A percentile compares a stretch with the other conserved stretches of the same genome.
phyloP scores from a whole-genome alignment of 1,139 yeast species.

The Taphrina confusa region DNA sequence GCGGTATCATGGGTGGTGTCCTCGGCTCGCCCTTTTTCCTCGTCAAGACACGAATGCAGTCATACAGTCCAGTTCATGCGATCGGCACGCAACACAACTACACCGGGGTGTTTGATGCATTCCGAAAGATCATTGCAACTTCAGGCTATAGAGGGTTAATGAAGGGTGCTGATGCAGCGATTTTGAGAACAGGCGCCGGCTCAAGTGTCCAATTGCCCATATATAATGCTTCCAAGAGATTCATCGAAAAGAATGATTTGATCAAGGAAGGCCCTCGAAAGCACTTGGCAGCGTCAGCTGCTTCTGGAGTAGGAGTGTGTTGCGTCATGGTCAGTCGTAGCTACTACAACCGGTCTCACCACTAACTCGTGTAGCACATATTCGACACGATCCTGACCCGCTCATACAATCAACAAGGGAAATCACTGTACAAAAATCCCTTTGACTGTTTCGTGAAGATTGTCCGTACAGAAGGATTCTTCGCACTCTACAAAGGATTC shows the following conservation, averaged over 20 bases:
- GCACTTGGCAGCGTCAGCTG: slow-evolving; percentile 73
- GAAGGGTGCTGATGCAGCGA: slow-evolving; percentile 93
- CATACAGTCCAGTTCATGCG: slow-evolving; percentile 65
- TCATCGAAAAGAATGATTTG: slow-evolving; percentile 54
- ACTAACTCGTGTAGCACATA: slow-evolving; percentile 24
- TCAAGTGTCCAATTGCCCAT: slow-evolving; percentile 95
- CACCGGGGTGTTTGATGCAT: slow-evolving; percentile 66
- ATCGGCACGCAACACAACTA: slow-evolving; percentile 94
- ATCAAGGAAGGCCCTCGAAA: slow-evolving; percentile 65
- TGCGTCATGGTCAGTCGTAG: slow-evolving; percentile 65
- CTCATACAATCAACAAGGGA: slow-evolving; percentile 90
- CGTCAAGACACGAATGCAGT: slow-evolving; percentile 94
- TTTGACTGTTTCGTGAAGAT: slow-evolving; percentile 86
- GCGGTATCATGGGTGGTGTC: slow-evolving; percentile 89
- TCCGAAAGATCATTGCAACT: slow-evolving; percentile 58
- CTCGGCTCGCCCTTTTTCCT: slow-evolving; percentile 88
- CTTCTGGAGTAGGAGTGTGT: slow-evolving; percentile 89
- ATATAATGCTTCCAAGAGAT: slow-evolving; percentile 72
- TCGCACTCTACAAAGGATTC: slow-evolving; percentile 91
- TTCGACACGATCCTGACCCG: slow-evolving; percentile 94
- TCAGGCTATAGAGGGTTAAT: slow-evolving; percentile 81
- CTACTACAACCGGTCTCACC: too few relatives aligned
- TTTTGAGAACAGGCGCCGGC: slow-evolving; percentile 91
- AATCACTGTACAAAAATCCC: slow-evolving; percentile 73
- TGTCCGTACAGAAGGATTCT: slow-evolving; percentile 74